A percentile compares a stretch with the other conserved stretches of the same genome.
phyloP scores from a whole-genome alignment of 1,284 basidiomycete species.

The Malassezia dermatis region DNA sequence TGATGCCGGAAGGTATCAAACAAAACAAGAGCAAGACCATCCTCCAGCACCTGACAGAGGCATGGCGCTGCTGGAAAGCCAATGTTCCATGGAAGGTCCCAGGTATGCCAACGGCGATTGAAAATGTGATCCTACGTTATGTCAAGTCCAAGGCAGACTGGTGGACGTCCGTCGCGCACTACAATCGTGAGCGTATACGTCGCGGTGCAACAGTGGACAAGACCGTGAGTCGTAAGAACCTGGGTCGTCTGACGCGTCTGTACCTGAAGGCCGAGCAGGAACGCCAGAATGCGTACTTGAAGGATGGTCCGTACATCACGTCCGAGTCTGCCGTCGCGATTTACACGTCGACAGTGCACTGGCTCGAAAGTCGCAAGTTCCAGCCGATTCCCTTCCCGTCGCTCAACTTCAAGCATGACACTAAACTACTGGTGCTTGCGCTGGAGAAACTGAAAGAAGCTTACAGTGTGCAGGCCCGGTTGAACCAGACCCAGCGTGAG shows the following conservation, averaged over 20 bases:
- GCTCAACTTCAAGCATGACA: slow-evolving; percentile 47
- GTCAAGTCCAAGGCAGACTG: slow-evolving; percentile 99
- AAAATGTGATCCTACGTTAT: slow-evolving; percentile 97
- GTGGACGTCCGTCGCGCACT: slow-evolving; percentile 90
- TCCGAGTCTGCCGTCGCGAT: slow-evolving; percentile 45
- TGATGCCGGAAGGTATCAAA: slow-evolving; percentile 98
- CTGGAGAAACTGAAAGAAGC: slow-evolving; percentile 46
- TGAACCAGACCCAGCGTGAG: slow-evolving; percentile 47
- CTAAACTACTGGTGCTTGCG: slow-evolving; percentile 44
- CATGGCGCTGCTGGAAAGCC: slow-evolving; percentile 94
- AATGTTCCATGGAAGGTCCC: slow-evolving; percentile 97
- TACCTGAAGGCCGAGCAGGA: slow-evolving; percentile 47
- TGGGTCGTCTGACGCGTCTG: slow-evolving; percentile 72
- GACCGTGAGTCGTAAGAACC: slow-evolving; percentile 92
- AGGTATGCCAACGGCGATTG: slow-evolving; percentile 94
- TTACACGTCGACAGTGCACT: slow-evolving; percentile 46
- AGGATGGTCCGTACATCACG: slow-evolving; percentile 47
- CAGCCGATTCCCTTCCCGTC: slow-evolving; percentile 47
- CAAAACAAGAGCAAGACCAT: slow-evolving; percentile 99
- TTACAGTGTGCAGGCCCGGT: slow-evolving; percentile 46
- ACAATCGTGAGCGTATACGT: slow-evolving; percentile 85
- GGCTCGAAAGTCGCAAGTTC: slow-evolving; percentile 47
- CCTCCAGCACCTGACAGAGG: slow-evolving; percentile 89
- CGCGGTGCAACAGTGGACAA: slow-evolving; percentile 98
- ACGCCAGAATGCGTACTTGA: slow-evolving; percentile 45